Evolutionary conservation across 495 filamentous ascomycete species (phyloP).

Genomic region (Penicillium salamii): DNA sequence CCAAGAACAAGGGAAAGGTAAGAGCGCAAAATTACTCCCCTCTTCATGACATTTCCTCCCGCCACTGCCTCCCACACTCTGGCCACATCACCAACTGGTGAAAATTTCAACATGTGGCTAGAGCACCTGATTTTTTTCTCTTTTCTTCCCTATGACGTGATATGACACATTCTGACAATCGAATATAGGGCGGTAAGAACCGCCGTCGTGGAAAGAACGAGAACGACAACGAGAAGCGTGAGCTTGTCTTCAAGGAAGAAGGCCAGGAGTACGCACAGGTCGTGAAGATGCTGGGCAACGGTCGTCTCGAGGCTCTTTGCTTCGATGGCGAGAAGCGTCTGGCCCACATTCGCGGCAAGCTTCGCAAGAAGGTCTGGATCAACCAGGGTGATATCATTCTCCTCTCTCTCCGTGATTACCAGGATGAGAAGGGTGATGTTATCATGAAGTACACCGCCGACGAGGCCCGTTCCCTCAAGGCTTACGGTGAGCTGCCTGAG

Average conservation of each 20-base stretch:
- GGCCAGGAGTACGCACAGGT: conserved; percentile 99
- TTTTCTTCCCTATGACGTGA: not conserved
- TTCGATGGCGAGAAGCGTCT: conserved; percentile 80
- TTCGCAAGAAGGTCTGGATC: conserved; percentile 98
- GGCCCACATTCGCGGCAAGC: conserved; percentile 69
- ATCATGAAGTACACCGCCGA: conserved; percentile 99
- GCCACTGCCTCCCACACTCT: conserved; percentile 11
- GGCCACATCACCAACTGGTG: conserved; percentile 1
- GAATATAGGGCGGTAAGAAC: conserved; percentile 92
- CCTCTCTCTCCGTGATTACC: conserved; percentile 93
- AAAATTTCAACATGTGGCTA: not conserved
- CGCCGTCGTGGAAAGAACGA: conserved; percentile 99
- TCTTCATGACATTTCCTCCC: conserved; percentile 25
- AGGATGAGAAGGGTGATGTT: conserved; percentile 98
- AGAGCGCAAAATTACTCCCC: conserved; percentile 34
- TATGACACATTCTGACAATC: conserved; percentile 20
- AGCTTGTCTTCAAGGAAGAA: conserved; percentile 98
- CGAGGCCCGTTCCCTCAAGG: conserved; percentile 90
- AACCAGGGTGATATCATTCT: conserved; percentile 99
- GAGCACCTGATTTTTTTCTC: not conserved
- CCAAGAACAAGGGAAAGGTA: conserved; percentile 99
- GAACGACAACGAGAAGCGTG: conserved; percentile 99
- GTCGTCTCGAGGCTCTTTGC: conserved; percentile 92
- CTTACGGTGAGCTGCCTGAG: conserved; percentile 95
- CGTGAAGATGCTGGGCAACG: conserved; percentile 98